Conservation (phyloP, 352 stramenopile species). For the Peronospora tabacina region DNA sequence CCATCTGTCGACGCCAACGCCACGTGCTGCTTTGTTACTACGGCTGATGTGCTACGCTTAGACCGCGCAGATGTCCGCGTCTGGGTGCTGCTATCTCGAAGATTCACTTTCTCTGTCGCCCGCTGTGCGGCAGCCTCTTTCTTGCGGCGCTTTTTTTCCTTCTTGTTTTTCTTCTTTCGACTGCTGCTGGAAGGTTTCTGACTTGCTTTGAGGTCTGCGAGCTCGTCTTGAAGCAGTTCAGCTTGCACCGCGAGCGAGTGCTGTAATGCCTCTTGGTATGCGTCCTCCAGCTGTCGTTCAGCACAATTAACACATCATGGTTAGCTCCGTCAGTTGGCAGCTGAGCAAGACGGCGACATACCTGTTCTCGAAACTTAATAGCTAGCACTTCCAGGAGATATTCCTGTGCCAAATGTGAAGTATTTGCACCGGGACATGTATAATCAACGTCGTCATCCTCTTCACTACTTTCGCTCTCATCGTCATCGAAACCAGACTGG, state of each 20-base stretch:
- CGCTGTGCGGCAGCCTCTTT: conserved; percentile 41
- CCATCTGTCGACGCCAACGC: conserved; percentile 13
- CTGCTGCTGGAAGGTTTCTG: conserved; percentile 41
- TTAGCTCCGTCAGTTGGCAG: conserved; percentile 6
- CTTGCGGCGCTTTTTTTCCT: conserved; percentile 69
- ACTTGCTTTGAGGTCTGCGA: conserved; percentile 55
- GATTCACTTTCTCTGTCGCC: conserved; percentile 14
- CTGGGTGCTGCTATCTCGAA: conserved; percentile 7
- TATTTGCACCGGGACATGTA: conserved; percentile 68
- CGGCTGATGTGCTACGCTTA: conserved; percentile 10
- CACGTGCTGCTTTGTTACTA: conserved; percentile 7
- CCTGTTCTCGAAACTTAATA: conserved; percentile 76
- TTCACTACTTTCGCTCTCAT: conserved; percentile 37
- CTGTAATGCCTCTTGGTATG: conserved; percentile 70
- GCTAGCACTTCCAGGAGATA: conserved; percentile 71
- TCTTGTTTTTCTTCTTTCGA: conserved; percentile 70
- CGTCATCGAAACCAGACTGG: conserved; percentile 30
- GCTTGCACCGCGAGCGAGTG: conserved; percentile 68
- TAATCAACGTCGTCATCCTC: conserved; percentile 60
- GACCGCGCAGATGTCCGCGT: conserved; percentile 1
- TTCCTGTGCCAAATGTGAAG: conserved; percentile 65
- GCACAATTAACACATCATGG: conserved; percentile 5
- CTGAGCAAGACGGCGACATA: conserved; percentile 14
- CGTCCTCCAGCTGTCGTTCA: conserved; percentile 47
- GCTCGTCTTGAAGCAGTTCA: conserved; percentile 63